Evolutionary conservation across 345 rosid species (phyloP).

Genomic region (Sisymbrium irio): DNA sequence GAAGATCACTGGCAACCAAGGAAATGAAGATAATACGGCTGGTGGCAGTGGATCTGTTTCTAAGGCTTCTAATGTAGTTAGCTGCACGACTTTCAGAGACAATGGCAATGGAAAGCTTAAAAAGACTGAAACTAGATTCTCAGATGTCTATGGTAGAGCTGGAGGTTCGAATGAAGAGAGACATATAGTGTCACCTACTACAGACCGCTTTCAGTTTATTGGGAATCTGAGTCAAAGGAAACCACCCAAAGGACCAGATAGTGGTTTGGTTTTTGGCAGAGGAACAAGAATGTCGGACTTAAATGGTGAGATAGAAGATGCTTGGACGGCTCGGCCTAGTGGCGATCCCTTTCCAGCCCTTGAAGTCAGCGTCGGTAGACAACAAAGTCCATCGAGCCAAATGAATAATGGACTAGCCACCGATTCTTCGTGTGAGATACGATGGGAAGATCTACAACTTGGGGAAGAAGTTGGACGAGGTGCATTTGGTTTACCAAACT

Average conservation of each 20-base stretch:
- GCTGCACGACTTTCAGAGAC: slow-evolving; percentile 22
- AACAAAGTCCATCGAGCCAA: slow-evolving; percentile 46
- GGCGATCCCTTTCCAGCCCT: slow-evolving; percentile 32
- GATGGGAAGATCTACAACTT: slow-evolving; percentile 68
- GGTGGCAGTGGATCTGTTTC: slow-evolving; percentile 25
- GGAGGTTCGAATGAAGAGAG: slow-evolving; percentile 33
- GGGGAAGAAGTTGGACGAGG: slow-evolving; percentile 88
- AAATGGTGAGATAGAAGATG: slow-evolving; percentile 42
- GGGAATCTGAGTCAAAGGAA: slow-evolving; percentile 31
- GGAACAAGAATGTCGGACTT: slow-evolving; percentile 37
- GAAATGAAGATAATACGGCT: slow-evolving; percentile 32
- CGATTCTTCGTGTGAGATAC: slow-evolving; percentile 53
- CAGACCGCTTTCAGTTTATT: slow-evolving; percentile 32
- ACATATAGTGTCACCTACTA: slow-evolving; percentile 25
- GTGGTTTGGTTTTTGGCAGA: slow-evolving; percentile 35
- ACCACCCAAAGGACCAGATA: slow-evolving; percentile 26
- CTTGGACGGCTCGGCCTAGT: slow-evolving; percentile 33
- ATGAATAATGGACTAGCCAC: slow-evolving; percentile 41
- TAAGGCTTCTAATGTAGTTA: slow-evolving; percentile 30
- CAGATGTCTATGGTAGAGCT: slow-evolving; percentile 28
- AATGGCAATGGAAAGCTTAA: slow-evolving; percentile 23
- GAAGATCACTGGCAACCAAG: slow-evolving; percentile 33
- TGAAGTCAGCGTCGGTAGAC: slow-evolving; percentile 43
- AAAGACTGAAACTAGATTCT: slow-evolving; percentile 13
- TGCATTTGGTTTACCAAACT: slow-evolving; percentile 28